Evolutionary conservation across 768 basidiomycete genomes (phyloP), one percentile per base, ranked within the genome.

Genomic region (Pisolithus marmoratus): DNA sequence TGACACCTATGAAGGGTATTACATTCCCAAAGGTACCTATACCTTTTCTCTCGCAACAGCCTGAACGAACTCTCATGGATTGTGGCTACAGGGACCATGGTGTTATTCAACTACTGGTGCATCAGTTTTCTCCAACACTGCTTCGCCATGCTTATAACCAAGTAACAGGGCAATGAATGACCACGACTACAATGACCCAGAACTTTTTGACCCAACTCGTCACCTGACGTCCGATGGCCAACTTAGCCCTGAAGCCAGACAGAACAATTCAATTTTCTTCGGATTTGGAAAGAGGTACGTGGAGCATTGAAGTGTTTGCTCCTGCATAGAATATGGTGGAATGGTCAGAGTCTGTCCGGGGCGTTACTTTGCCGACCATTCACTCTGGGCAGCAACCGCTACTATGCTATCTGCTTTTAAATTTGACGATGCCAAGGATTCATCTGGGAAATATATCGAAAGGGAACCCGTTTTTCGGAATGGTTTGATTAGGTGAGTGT

Each of bases 1-100:
- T 34, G 62, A 63, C 19, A 41, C 59, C 4, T 61, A 63, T 37
- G 40, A 49, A 8, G 56, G 60, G 31, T 60, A 60, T 38, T 53
- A 48, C 20, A 61, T 64, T 38, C 58, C 60, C 3, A 60, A 61
- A 48, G 58, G 56, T 60, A 12, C 19, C 48, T 41, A 6, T 4
- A 4, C 24, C 37, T 17, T 52, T 38, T 11, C 8, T 22, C 14
- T 15, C 11, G n/a, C 19, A 31, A n/a, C 11, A n/a, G 26, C 6
- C 12, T 6, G 14, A 5, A 26, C 24, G 6, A 19, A 17, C 24
- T 22, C n/a, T 34, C 17, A 45, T n/a, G 9, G 2, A 8, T 15
- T 36, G 29, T 11, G 12, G 9, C 12, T 3, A 14, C 19, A 53
- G 40, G 49, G 9, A 17, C n/a, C 19, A 49, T 41, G 5, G 38